Conservation (phyloP, 2,329 filamentous ascomycete genomes). For the Fusarium solani-melongenae region DNA sequence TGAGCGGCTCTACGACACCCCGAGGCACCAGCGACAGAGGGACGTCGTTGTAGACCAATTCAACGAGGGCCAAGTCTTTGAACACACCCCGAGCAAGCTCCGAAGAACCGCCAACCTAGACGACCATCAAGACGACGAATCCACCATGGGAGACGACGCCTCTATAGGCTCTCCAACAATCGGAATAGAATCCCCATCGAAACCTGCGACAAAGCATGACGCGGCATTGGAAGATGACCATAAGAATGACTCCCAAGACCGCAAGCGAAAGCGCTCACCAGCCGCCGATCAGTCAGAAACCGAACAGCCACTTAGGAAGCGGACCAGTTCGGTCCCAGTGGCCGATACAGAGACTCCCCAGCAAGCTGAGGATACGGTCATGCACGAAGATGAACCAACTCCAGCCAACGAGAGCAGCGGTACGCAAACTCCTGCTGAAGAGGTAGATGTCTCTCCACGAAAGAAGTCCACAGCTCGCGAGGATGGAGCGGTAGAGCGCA, state of each 20-base stretch:
- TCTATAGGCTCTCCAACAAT: constrained; percentile 54
- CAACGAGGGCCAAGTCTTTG: constrained; percentile 65
- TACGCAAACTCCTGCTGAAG: constrained; percentile 59
- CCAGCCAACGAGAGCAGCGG: constrained; percentile 50
- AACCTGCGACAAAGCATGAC: constrained; percentile 44
- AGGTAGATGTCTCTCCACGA: constrained; percentile 51
- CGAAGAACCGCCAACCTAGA: constrained; percentile 59
- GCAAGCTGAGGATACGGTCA: constrained; percentile 45
- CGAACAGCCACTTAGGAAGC: constrained; percentile 64
- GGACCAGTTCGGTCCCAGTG: constrained; percentile 60
- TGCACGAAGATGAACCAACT: constrained; percentile 51
- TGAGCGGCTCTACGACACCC: constrained; percentile 91
- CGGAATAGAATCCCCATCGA: constrained; percentile 51
- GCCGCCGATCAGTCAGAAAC: constrained; percentile 56
- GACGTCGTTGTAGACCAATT: constrained; percentile 70
- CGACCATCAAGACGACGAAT: constrained; percentile 54
- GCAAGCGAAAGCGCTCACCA: constrained; percentile 64
- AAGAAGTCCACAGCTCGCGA: constrained; percentile 46
- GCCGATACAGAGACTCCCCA: constrained; percentile 48
- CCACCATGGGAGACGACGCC: constrained; percentile 54
- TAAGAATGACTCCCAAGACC: constrained; percentile 50
- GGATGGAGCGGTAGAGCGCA: constrained; percentile 46
- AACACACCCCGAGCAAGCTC: constrained; percentile 82
- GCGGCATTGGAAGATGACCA: constrained; percentile 45
- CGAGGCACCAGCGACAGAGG: constrained; percentile 72